Base-by-base conservation (phyloP, 768 basidiomycete species). In the Exsudoporus frostii region DNA sequence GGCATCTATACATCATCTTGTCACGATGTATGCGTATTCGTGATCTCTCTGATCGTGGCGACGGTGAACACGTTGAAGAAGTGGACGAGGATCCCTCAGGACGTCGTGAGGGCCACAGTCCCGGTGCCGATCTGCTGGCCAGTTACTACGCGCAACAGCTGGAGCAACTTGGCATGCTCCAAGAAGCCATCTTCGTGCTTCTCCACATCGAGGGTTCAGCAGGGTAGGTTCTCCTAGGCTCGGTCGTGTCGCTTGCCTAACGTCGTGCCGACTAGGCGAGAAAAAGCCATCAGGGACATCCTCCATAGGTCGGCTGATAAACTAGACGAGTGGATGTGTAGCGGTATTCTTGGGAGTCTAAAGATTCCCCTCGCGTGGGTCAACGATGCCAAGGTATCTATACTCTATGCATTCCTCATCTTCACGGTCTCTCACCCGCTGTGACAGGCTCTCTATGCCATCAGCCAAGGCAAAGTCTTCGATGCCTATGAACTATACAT, bases 1-100 rank as follows among this genome's bases (percentile, higher is more conserved):
- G 96, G 96, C 93, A 98, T 71, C 65, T 98, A 32, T 98, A 96
- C 68, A 81, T 93, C 50, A 74, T 98, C 32, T 74, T 98, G 43
- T 88, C 93, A 15, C 80, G 88, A 24, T 89, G 87, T 54, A 84
- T 97, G 73, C 78, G 86, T 25, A 72, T 88, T 34, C 82, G 94
- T 20, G 95, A 98, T 67, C 89, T 96, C 59, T 82, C 84, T n/a
- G 96, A 98, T 67, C 81, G 94, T 10, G 79, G 77, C 33, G 77
- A 81, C 19, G 69, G 76, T 4, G 74, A 74, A 25, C 57, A 68
- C 56, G 55, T 71, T 50, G 59, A 55, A 32, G 68, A 70, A 45
- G 68, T 73, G 48, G 66, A 65, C 22, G 74, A 71, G 4, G 78
- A 76, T 7, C 73, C 70, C n/a, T 77, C 78, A n/a, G 71, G 69